Evolutionary conservation across 1,284 basidiomycete genomes (phyloP).

Genomic region (Xerocomus minutiporus): DNA sequence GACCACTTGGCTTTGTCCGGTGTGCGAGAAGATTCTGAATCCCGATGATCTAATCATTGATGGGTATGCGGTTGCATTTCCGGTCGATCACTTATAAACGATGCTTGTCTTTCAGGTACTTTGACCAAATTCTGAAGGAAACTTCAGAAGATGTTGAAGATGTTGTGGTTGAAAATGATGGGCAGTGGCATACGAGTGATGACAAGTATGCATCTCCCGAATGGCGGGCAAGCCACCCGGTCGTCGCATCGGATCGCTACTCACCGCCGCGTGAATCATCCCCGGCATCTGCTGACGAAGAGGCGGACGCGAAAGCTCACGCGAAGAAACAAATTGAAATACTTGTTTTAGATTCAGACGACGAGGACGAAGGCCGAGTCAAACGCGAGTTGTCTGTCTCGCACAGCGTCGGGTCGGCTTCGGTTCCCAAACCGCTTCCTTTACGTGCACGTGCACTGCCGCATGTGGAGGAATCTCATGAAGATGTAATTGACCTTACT

Average conservation of each 20-base stretch:
- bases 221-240: slow-evolving; percentile 61
- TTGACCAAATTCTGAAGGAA: slow-evolving; percentile 73
- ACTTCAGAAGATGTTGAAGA: slow-evolving; percentile 83
- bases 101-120: slow-evolving; percentile 52
- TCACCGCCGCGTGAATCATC: slow-evolving; percentile 35
- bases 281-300: slow-evolving; percentile 33
- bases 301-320: slow-evolving; percentile 42
- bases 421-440: slow-evolving; percentile 19
- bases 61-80: slow-evolving; percentile 53
- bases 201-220: slow-evolving; percentile 71
- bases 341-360: slow-evolving; percentile 72
- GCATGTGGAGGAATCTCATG: slow-evolving; percentile 22
- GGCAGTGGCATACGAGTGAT: slow-evolving; percentile 92
- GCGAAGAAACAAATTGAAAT: slow-evolving; percentile 52
- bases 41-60: slow-evolving; percentile 86
- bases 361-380: slow-evolving; percentile 68
- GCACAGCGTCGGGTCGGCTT: slow-evolving; percentile 41
- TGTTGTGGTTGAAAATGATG: slow-evolving; percentile 90
- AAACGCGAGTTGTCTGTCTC: slow-evolving; percentile 69
- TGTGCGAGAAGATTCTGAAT: slow-evolving; percentile 80
- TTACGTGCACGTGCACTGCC: slow-evolving; percentile 19
- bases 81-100: not conserved
- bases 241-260: slow-evolving; percentile 23
- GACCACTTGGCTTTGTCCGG: slow-evolving; percentile 95
- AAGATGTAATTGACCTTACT: slow-evolving; percentile 74